Evolutionary conservation across 495 filamentous ascomycete species (phyloP), one percentile per base, ranked within the genome.

Genomic region (Mytilinidion resinicola): DNA sequence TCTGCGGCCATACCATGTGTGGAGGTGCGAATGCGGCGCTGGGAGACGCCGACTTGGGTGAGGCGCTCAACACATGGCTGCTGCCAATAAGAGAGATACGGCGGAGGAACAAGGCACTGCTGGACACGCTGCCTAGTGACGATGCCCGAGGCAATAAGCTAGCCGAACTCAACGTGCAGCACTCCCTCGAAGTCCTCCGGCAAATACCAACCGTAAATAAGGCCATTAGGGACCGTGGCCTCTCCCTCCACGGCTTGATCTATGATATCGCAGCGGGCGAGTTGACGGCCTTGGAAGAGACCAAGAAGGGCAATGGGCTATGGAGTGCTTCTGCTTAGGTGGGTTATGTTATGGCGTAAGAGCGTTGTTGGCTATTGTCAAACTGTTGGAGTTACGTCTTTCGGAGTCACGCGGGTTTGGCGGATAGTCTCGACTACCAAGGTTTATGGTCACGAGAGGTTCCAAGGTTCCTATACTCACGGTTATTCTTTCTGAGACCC

Each of bases 1-100:
- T 96, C 20, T 91, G 87, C 73, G 90, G 90, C 0, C 90, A 96
- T 75, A 86, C 87, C 2, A 72, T 73, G 50, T 96, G 90, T 74
- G 90, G 90, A 15, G 90, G 90, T 17, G 86, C 87, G 1, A 78
- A 76, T 0, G 90, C 84, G 0, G 81, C 88, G 0, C 76, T 95
- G 50, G 75, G 76, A 11, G 84, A 89, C 67, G 70, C 72, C 54
- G 81, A 84, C 52, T 72, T 95, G 19, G 90, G 89, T 4, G 81
- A 79, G 15, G 77, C 88, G n/a, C 72, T 95, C 49, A 90, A 95
- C 69, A 83, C 83, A 1, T 96, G 90, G 90, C 74, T 96, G 55
- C 72, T 82, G 51, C 89, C 90, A 0, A 70, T 93, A 51, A 79
- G 83, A 42, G 76, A 80, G 53, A 59, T 95, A 53, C 80, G 85